Evolutionary conservation across 169 alveolate species (phyloP), one percentile per base, ranked within the genome.

Genomic region (Miamiensis avidus): DNA sequence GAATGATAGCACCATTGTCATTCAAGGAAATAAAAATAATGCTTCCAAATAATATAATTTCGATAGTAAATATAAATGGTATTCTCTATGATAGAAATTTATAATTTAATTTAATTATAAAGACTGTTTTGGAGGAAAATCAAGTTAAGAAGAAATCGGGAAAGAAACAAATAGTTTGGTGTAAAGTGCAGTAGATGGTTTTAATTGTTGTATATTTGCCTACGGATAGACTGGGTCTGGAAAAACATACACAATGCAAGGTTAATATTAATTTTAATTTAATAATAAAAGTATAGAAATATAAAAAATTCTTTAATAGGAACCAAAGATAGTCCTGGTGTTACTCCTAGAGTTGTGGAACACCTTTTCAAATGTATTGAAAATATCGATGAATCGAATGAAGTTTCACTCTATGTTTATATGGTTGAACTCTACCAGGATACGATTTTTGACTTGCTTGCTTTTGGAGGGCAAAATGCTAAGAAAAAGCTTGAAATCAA

Each of bases 151-250:
- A 25, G 95, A 94, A 25, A 89, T 96, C 29, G 94, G 89, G 86
- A 94, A 95, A 81, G 98, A 96, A 76, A 92, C 92, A 0, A 76
- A 89, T 31, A 78, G 88, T 64, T 89, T 94, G 20, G 86, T 95
- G 29, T 90, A 93, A 82, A 92, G 97, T 29, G 96, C 95, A 34
- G 79, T 95, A 31, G 97, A 95, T 84, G 98, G 98, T 0, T 94
- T 89, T 85, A 97, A 96, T 87, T 97, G 96, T 73, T 95, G 96
- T 34, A 94, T 96, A 32, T 97, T 97, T 92, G 98, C 98, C 28
- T 97, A 97, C 90, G 99, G 99, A 0, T 96, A 97, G 89, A 97
- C 99, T 34, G 99, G 98, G 0, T 90, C 97, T 69, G 99, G 99
- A 0, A 97, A 97, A 83, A 96, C 99, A n/a, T 94, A 85, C 82